Evolutionary conservation across 2,329 filamentous ascomycete genomes (phyloP), one percentile per base, ranked within the genome.

Genomic region (Emmonsiellopsis sp.): DNA sequence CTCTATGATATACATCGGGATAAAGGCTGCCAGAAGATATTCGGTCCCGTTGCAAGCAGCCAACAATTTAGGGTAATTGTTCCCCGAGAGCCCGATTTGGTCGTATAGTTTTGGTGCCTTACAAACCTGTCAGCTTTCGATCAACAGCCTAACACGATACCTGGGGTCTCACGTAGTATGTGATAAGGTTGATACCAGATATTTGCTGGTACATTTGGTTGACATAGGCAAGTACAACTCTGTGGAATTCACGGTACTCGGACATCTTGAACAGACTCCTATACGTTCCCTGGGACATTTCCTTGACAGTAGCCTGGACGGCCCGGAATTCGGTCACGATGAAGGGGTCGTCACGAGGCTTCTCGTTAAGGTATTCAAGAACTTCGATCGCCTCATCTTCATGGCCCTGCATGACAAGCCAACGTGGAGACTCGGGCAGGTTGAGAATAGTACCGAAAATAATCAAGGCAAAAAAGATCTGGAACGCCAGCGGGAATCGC

Each of bases 401-500:
- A 0, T 66, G 65, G 1, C 70, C 68, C 14, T 68, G 67, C 51
- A 75, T 73, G 36, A 78, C 73, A n/a, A 76, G 67, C 70, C 72
- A 75, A 13, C 74, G 63, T 0, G 74, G 74, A 0, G 70, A 71
- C 52, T 73, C 70, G 0, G 70, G 71, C 40, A 65, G 53, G 51
- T 55, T 61, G 13, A 61, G 56, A n/a, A 63, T 55, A 47, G 75
- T 70, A 13, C 55, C 60, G 42, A 77, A 67, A 31, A 81, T 78
- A 34, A 80, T 67, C 2, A 77, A 53, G 0, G 78, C 77, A 51
- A 82, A 77, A 33, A 79, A 59, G 58, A 80, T 79, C 63, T 82
- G 80, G 62, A 82, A 78, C 6, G 74, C 76, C 43, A 81, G 71
- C 0, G 79, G 78, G 54, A 80, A 77, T 45, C 78, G 70, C 78